A percentile compares a stretch with the other conserved stretches of the same genome.
These are phyloP conservation scores for Stylosanthes scabra DNA, from an alignment of 331 rosid species.

Conservation along the genomic window DNA sequence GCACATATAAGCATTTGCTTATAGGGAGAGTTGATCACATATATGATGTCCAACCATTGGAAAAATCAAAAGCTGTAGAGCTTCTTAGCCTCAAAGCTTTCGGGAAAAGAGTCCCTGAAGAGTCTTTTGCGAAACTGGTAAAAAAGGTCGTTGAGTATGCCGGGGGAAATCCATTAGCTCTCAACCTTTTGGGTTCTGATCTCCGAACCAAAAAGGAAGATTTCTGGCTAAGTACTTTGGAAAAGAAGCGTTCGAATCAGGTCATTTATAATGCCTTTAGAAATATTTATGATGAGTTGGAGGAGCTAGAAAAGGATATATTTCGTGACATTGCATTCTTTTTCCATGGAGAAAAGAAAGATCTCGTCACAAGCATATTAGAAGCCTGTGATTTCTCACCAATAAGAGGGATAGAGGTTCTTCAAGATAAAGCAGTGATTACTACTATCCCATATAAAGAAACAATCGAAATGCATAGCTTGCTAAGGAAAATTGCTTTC, in stretches of 20 bases:
- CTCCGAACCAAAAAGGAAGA: neutral
- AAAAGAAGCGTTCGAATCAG: neutral
- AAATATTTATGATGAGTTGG: constrained; percentile 16
- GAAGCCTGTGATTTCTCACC: constrained; percentile 14
- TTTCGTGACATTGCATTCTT: constrained; percentile 42
- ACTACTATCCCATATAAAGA: neutral
- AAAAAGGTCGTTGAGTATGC: neutral
- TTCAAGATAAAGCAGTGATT: neutral
- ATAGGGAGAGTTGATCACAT: neutral
- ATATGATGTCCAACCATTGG: neutral
- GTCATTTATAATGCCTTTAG: neutral
- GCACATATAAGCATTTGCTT: neutral
- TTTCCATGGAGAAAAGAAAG: neutral
- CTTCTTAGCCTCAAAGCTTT: constrained; percentile 6
- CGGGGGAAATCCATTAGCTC: neutral
- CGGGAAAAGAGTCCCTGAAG: neutral
- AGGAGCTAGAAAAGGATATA: neutral
- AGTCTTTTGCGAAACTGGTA: neutral
- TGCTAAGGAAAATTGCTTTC: neutral
- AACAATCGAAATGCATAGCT: neutral
- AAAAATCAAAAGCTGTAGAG: neutral
- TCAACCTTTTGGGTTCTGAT: constrained; percentile 8
- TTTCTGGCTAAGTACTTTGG: neutral
- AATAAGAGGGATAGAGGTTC: neutral
- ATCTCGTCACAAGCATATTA: neutral